Base-by-base conservation (phyloP, 2,329 filamentous ascomycete species). In the Cladosporium sp. region DNA sequence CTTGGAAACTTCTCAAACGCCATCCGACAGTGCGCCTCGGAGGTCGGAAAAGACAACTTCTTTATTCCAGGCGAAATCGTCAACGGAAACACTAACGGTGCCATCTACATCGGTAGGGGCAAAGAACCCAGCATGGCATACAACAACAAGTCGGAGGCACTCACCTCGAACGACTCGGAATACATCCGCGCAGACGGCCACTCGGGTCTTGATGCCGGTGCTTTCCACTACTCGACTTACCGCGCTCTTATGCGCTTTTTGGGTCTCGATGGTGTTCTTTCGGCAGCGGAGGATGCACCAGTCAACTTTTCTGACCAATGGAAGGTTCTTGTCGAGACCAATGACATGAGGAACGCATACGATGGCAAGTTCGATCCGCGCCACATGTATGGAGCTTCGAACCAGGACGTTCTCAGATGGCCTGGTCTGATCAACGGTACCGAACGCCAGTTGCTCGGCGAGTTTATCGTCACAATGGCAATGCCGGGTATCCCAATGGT, bases 391-490 rank as follows among this genome's bases (percentile, higher is more conserved):
- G 85, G 85, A 51, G 79, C 80, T 2, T 85, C 83, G 5, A 87
- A 87, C 65, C 85, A 88, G 71, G 85, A 87, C 67, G 83, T 87
- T 7, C 84, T 87, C 65, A 77, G 84, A 39, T 87, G 84, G 84
- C 84, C 84, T 11, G 78, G 82, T 9, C 74, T 87, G 17, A 73
- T 75, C 42, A 78, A 83, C 58, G 84, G 84, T 3, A 80, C 81
- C 0, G 75, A 85, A 64, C 77, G 82, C 45, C 80, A 83, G 67
- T 72, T 86, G 6, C 70, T 86, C 3, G 84, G 78, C 3, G 74
- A 82, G n/a, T 86, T 84, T 64, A 77, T 87, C 45, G 83, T 82
- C 1, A 84, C 83, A 0, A 67, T 87, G 55, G 73, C 84, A 50
- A 76, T 87, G 67, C 84, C 84, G 1, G 84, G 84, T 14, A 83